Evolutionary conservation across 2,329 filamentous ascomycete species (phyloP), one percentile per base, ranked within the genome.

Genomic region (Cryphonectria japonica): DNA sequence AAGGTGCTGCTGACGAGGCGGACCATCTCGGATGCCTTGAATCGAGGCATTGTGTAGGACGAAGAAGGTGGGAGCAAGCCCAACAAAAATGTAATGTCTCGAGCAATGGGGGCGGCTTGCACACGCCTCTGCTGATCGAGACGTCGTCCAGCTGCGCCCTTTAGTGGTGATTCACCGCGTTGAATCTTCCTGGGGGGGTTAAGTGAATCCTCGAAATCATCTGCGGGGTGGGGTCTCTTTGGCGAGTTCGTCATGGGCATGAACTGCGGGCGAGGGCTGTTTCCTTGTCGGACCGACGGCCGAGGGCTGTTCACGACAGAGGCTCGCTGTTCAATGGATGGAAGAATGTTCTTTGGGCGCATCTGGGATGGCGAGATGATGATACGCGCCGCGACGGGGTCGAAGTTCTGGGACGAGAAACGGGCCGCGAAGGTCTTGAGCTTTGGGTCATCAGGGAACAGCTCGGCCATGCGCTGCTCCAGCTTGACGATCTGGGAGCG

Each of bases 81-180:
- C 14, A 97, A 84, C 22, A 90, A 77, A 75, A 89, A 90, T 0
- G 85, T 88, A 59, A 90, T 86, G 73, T 89, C 87, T 57, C 93
- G 89, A 39, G 95, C 93, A 52, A 98, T 86, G 0, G 93, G 90
- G 2, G 91, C 87, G 16, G 84, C 83, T 74, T 88, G 88, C 75
- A 87, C 89, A 6, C 90, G 85, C 67, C 89, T 87, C 78, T 93
- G 91, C 78, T 96, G 92, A 76, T 96, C 93, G 32, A 97, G 85
- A 50, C 95, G 91, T 69, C 95, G 91, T 37, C 94, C 93, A 52
- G 95, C 94, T 1, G 93, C 93, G 19, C 94, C 94, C 79, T 98
- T 99, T 52, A 98, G 86, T 0, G 97, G 96, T 6, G 95, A 98
- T 70, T 93, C 94, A n/a, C 92, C 95, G 61, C 97, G 90, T 65